Evolutionary conservation across 2,329 filamentous ascomycete species (phyloP).

Genomic region (Exophiala lecanii-corni): DNA sequence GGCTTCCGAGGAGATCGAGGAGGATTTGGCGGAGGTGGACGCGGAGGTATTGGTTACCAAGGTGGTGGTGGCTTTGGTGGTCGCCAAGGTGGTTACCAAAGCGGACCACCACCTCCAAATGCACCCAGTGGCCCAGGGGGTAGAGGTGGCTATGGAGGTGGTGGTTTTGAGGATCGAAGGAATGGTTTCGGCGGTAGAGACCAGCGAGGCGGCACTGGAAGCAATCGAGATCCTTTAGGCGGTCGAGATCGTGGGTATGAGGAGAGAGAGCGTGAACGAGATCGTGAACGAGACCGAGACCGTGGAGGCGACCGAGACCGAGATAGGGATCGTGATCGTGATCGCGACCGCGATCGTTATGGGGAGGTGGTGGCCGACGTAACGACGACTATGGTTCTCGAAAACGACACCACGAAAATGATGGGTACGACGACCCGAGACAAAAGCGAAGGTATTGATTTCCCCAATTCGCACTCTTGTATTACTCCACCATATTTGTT

Average conservation of each 20-base stretch:
- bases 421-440: constrained; percentile 70
- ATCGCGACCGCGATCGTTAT: constrained; percentile 35
- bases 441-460: constrained; percentile 56
- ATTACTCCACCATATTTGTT: constrained; percentile 15
- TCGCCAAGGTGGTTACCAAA: constrained; percentile 27
- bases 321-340: constrained; percentile 28
- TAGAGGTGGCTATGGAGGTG: constrained; percentile 49
- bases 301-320: constrained; percentile 31
- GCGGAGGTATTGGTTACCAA: constrained; percentile 54
- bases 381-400: constrained; percentile 52
- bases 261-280: constrained; percentile 38
- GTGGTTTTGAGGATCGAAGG: constrained; percentile 35
- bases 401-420: constrained; percentile 71
- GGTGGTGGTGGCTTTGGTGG: constrained; percentile 51
- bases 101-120: constrained; percentile 44
- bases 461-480: constrained; percentile 2
- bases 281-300: constrained; percentile 28
- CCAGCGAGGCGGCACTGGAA: constrained; percentile 57
- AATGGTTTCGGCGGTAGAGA: constrained; percentile 54
- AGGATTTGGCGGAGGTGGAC: constrained; percentile 37
- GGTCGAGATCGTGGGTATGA: constrained; percentile 58
- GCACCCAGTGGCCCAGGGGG: constrained; percentile 53
- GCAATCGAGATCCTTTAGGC: constrained; percentile 80
- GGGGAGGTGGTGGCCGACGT: constrained; percentile 42
- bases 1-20: constrained; percentile 32